Base-by-base conservation (phyloP, 352 stramenopile species). In the Hyaloperonospora arabidopsidis region DNA sequence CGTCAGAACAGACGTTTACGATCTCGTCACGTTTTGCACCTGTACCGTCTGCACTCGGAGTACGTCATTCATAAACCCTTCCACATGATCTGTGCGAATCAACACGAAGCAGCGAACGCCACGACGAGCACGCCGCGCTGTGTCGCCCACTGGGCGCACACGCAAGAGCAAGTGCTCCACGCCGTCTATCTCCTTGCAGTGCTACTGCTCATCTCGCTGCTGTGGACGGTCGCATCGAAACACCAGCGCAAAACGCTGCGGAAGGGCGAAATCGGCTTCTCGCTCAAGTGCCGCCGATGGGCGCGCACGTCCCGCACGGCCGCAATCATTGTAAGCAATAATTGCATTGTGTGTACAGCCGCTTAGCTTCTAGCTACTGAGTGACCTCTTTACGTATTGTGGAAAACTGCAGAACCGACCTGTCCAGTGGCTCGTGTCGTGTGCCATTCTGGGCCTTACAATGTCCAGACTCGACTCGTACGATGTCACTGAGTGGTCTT, bases 261-360 rank as follows among this genome's bases (percentile, higher is more conserved):
- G 18, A 68, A 67, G 21, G 72, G 84, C 54, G 76, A 91, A 58
- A 65, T 90, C 51, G 80, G 80, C 25, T 93, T 93, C 63, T 93
- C 83, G 23, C 79, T 93, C 18, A 71, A 68, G 45, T 73, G 72
- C 18, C 76, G 83, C 2, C 71, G 77, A 47, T 93, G 83, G 83
- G 83, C 80, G 13, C 74, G 79, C 44, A 93, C 81, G 21, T 89
- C 79, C 2, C 80, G 77, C 45, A 56, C 74, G 0, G 83, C 83
- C 2, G 72, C 77, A 15, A 76, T 93, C 48, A 78, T 93, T 39
- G 77, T 87, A 74, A 49, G 68, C 36, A 48, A 41, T 41, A 48
- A 41, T 41, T 18, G 13, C 12, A 41, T 18, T 18, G 12, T 17
- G 35, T 41, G 12, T 18, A 15, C 13, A 41, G n/a, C 35, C 5